These are phyloP conservation scores for Myxozyma mucilagina DNA, from an alignment of 805 yeast genomes.

Conservation along the genomic window DNA sequence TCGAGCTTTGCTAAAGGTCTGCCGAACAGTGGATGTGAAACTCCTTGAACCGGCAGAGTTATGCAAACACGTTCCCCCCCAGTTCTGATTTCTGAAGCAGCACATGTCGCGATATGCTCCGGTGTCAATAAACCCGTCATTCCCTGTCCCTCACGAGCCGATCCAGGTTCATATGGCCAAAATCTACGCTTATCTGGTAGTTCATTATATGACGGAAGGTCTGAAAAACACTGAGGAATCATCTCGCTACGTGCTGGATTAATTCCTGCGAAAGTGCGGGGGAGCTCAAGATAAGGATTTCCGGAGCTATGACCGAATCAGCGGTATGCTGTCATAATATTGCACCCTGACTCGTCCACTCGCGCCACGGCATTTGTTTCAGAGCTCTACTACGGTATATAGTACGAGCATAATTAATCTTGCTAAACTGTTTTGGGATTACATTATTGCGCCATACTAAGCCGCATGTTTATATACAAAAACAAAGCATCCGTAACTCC, in stretches of 20 bases:
- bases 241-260: not conserved
- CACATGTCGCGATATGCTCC: constrained; percentile 30
- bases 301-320: not conserved
- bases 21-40: constrained; percentile 27
- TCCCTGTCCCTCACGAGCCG: constrained; percentile 35
- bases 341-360: not conserved
- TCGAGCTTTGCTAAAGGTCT: constrained; percentile 18
- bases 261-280: not conserved
- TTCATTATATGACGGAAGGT: constrained; percentile 32
- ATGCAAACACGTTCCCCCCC: constrained; percentile 33
- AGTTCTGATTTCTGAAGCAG: constrained; percentile 30
- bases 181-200: constrained; percentile 33
- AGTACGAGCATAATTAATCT: too few species aligned
- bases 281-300: not conserved
- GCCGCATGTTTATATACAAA: not conserved
- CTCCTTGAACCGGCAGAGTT: constrained; percentile 28
- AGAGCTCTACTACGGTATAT: too few species aligned
- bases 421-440: not conserved
- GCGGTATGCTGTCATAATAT: not conserved
- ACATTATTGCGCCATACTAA: not conserved
- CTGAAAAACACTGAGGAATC: constrained; percentile 9
- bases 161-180: constrained; percentile 37
- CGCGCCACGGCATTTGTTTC: too few species aligned
- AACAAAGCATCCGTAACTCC: not conserved
- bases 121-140: constrained; percentile 33